Evolutionary conservation across 768 basidiomycete genomes (phyloP), one percentile per base, ranked within the genome.

Genomic region (Hortiboletus campestris): DNA sequence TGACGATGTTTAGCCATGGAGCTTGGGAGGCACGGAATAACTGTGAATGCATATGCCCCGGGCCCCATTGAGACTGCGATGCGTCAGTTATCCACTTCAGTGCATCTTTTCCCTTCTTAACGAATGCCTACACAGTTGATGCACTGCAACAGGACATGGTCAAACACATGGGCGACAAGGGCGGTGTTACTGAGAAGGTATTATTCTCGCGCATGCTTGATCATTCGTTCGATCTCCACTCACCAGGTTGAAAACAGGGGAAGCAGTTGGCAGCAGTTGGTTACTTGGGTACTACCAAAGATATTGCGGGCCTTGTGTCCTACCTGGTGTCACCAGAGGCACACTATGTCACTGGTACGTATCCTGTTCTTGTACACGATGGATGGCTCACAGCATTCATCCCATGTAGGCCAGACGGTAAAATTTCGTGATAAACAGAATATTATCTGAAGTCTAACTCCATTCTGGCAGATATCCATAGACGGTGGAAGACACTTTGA

Each of bases 221-320:
- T 6, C 38, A n/a, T n/a, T 7, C n/a, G 3, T 42, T 32, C 11
- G 13, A 22, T 36, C 16, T 16, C 8, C 22, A 10, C 51, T 63
- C 11, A 58, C 46, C 47, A n/a, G 1, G 19, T 6, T 19, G 17
- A 44, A 49, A 44, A 53, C 16, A 67, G 68, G 6, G 47, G 16
- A 59, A 36, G 49, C 32, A 53, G 42, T 31, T 31, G 44, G 17
- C 63, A 0, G 57, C 67, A 4, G 46, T 67, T 6, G 69, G 69
- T 9, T 38, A 64, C 36, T n/a, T 65, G 1, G 71, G 71, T 14
- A 55, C 28, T 7, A 13, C 68, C 31, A 56, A 69, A 9, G 77
- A 76, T 34, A 39, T 77, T n/a, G 74, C 74, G 1, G 62, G 55
- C 17, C 65, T 78, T 0, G 77, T 77, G 5, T 65, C 72, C 7